Evolutionary conservation across 2,329 filamentous ascomycete genomes (phyloP), one percentile per base, ranked within the genome.

Genomic region (Ploettnerulaceae sp.): DNA sequence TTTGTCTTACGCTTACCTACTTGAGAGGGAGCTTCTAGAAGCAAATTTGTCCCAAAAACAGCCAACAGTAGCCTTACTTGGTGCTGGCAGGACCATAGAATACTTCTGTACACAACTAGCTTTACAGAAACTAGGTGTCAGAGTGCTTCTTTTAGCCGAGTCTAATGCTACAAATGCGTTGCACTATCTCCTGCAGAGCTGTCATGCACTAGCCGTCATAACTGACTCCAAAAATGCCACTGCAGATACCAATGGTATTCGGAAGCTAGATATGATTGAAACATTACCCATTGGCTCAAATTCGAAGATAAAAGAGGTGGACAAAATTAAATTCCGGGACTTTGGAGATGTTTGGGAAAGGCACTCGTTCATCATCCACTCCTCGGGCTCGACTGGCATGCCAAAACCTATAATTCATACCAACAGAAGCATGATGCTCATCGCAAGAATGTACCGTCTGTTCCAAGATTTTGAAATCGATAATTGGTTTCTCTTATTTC

Each of bases 401-500:
- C 61, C 61, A 36, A 63, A 63, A 39, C 60, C 61, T 4, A 57
- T 61, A 7, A 53, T 61, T 25, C 60, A 63, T 46, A 61, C 59
- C 7, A 63, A 63, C 45, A 47, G 62, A 28, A 64, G 63, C 45
- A 58, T 64, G 52, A 63, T 64, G 57, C 56, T 61, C 11, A 64
- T 64, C 51, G 60, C 62, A 24, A 51, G 61, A 26, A 63, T 63
- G 61, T 63, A 64, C 47, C 57, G 62, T 22, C 48, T 64, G 11
- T 63, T 62, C 40, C 62, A 58, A 31, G 56, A 60, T n/a, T 61
- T 63, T 33, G 47, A 56, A 18, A 45, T 63, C 14, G 54, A 61
- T 18, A 64, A 65, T 28, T 64, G 61, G 60, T 64, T 63, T 52
- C 59, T 64, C 17, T 52, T 62, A 8, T 65, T 65, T 45, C 60